Conservation (phyloP, 495 filamentous ascomycete genomes). For the Chaetomium tenue region DNA sequence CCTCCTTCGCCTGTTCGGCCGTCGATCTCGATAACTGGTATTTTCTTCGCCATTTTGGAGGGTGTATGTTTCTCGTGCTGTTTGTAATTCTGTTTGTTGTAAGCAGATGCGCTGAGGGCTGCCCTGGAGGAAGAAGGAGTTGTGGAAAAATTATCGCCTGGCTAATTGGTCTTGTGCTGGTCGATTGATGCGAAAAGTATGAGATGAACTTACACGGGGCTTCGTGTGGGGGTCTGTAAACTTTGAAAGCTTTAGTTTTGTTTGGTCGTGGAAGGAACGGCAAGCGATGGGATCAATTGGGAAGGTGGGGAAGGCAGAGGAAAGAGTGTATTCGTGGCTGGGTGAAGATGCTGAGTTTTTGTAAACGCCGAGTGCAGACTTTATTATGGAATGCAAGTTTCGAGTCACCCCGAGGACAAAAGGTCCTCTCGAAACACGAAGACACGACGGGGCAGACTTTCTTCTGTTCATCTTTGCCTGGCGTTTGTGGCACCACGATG, state of each 20-base stretch:
- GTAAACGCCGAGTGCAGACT: neutral
- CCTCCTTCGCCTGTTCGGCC: slow-evolving; percentile 79
- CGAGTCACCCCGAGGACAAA: neutral
- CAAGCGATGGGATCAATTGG: neutral
- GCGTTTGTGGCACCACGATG: neutral
- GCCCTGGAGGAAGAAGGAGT: too few species aligned
- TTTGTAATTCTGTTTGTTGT: neutral
- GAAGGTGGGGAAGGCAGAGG: neutral
- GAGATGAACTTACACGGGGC: neutral
- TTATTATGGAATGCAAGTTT: neutral
- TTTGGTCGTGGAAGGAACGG: neutral
- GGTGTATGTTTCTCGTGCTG: neutral
- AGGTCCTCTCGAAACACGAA: neutral
- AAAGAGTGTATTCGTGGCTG: neutral
- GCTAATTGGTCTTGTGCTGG: neutral
- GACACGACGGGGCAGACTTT: too few species aligned
- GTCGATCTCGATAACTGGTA: slow-evolving; percentile 50
- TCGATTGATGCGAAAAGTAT: neutral
- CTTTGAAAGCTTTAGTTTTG: neutral
- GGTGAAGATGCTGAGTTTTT: neutral
- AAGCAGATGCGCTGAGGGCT: neutral
- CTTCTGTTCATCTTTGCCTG: too few species aligned
- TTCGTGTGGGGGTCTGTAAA: neutral
- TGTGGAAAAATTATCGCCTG: too few species aligned
- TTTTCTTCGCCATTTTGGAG: slow-evolving; percentile 24